Percentiles rank a stretch among this genome's conserved stretches.
phyloP scores from a whole-genome alignment of 176 grass and related monocot genomes.

The Oryza longistaminata region DNA sequence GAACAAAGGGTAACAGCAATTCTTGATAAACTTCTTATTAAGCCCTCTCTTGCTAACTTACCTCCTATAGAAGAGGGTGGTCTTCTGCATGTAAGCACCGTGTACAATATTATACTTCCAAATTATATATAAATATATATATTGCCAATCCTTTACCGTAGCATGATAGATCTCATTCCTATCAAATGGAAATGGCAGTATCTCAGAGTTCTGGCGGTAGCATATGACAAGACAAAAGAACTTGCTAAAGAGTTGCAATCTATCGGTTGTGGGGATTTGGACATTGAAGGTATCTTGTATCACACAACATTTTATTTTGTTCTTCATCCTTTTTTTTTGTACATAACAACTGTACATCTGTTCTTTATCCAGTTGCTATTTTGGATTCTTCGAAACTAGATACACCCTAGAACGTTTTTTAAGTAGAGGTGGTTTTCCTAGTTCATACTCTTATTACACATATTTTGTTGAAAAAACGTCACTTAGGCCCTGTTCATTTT shows the following conservation, averaged over 20 bases:
- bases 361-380: neutral
- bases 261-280: constrained; percentile 95
- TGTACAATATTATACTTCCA: constrained; percentile 29
- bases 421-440: too few relatives aligned
- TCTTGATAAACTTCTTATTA: constrained; percentile 93
- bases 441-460: too few relatives aligned
- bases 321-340: neutral
- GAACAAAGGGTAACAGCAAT: constrained; percentile 94
- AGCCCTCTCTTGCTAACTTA: constrained; percentile 84
- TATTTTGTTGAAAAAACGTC: too few relatives aligned
- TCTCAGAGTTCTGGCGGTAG: constrained; percentile 85
- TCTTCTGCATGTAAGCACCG: constrained; percentile 69
- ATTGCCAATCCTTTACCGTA: constrained; percentile 19
- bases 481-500: too few relatives aligned
- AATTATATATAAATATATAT: neutral
- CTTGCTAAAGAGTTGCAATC: constrained; percentile 94
- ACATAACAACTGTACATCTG: neutral
- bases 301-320: constrained; percentile 20
- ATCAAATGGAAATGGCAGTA: constrained; percentile 67
- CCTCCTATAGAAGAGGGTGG: constrained; percentile 80
- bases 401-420: too few relatives aligned
- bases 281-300: constrained; percentile 79
- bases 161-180: constrained; percentile 26
- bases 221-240: constrained; percentile 92
- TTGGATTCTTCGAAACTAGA: neutral